Evolutionary conservation across 1,284 basidiomycete species (phyloP).

Genomic region (Trichosporon inkin): DNA sequence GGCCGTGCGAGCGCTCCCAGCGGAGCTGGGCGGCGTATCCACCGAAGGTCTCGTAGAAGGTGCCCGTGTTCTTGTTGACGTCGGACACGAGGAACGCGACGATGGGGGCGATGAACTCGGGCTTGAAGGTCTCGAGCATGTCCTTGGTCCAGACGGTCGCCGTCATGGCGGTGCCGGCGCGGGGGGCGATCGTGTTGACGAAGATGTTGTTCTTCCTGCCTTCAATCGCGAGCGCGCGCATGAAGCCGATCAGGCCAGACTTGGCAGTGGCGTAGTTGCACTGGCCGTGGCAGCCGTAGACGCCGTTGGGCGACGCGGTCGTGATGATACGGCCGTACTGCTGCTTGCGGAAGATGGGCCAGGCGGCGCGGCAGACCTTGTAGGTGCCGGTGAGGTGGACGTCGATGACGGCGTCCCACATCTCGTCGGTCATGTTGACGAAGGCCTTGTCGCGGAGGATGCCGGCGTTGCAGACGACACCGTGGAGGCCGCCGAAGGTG

Average conservation of each 20-base stretch:
- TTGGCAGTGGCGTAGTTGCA: constrained; percentile 87
- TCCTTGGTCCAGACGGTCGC: constrained; percentile 80
- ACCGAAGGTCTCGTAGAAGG: constrained; percentile 81
- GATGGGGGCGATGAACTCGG: constrained; percentile 87
- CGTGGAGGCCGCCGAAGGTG: constrained; percentile 82
- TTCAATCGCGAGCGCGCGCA: constrained; percentile 84
- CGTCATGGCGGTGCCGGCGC: constrained; percentile 88
- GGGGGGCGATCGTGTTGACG: constrained; percentile 83
- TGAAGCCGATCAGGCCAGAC: constrained; percentile 85
- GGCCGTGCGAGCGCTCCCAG: constrained; percentile 83
- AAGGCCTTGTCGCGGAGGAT: constrained; percentile 91
- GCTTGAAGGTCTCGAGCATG: constrained; percentile 75
- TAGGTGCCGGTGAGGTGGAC: constrained; percentile 78
- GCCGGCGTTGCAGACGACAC: constrained; percentile 91
- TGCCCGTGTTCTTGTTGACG: constrained; percentile 68
- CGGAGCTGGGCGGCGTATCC: constrained; percentile 90
- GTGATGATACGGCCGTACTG: constrained; percentile 95
- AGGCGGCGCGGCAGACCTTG: constrained; percentile 88
- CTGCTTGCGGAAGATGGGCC: constrained; percentile 96
- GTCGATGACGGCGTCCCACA: constrained; percentile 89
- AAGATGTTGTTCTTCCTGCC: constrained; percentile 87
- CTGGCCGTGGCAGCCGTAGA: constrained; percentile 93
- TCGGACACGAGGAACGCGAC: constrained; percentile 87
- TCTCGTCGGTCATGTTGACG: constrained; percentile 77
- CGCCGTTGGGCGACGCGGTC: constrained; percentile 86